Evolutionary conservation across 371 early-diverging fungal genomes (phyloP).

Genomic region (Mucor racemosus): DNA sequence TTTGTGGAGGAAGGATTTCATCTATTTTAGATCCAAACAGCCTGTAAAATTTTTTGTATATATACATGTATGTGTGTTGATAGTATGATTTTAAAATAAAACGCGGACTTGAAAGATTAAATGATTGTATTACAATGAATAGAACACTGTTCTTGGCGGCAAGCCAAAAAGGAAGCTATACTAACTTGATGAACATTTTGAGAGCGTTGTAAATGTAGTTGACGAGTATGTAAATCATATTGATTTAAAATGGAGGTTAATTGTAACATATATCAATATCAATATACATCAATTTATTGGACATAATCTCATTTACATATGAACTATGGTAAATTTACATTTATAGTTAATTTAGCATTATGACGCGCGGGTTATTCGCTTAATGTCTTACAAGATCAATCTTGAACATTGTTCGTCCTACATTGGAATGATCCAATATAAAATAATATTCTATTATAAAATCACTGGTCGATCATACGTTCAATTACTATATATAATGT

Average conservation of each 20-base stretch:
- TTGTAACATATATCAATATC: neutral
- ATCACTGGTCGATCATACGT: constrained; percentile 19
- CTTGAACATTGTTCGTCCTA: constrained; percentile 15
- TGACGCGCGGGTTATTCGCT: neutral
- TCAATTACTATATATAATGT: neutral
- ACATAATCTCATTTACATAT: neutral
- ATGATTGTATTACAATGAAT: constrained; percentile 9
- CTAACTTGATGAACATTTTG: constrained; percentile 2
- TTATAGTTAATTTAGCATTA: constrained; percentile 6
- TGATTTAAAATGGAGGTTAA: no score
- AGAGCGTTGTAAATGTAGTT: neutral
- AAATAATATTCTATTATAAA: constrained; percentile 17
- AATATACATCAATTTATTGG: neutral
- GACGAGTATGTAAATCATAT: no score
- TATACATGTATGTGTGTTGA: neutral
- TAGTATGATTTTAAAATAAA: constrained; percentile 4
- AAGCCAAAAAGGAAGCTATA: neutral
- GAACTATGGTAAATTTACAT: neutral
- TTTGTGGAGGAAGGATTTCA: neutral
- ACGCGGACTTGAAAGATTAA: constrained; percentile 6
- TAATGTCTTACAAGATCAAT: constrained; percentile 26
- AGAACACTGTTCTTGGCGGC: constrained; percentile 10
- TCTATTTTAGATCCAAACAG: constrained; percentile 5
- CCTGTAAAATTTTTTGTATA: neutral
- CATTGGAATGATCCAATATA: constrained; percentile 13